Evolutionary conservation across 352 stramenopile genomes (phyloP), one percentile per base, ranked within the genome.

Genomic region (Pythium phragmitis): DNA sequence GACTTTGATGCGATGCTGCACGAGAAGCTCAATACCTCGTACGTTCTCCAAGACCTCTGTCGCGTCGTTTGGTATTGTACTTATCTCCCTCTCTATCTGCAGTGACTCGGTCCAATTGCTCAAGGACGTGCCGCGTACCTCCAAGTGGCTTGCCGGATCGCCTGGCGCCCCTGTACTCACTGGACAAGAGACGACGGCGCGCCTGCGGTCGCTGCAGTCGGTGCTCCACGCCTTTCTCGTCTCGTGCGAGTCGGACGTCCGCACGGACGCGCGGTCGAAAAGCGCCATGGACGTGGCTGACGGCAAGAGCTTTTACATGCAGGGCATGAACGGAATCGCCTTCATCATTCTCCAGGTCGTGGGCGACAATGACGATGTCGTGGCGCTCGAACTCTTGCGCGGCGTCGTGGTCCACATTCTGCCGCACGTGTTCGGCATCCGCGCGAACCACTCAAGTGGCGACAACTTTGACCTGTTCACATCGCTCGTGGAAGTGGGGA

Each of bases 291-390:
- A 69, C 9, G 19, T 69, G 0, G 63, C 51, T 0, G 63, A 66
- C 12, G 54, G 66, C 67, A 65, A 74, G 17, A 82, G 73, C 50
- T 90, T 88, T 28, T 94, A 94, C 53, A 91, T 94, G 80, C 86
- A 94, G 50, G 86, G 86, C 42, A 92, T 94, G 86, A 94, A 94
- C 56, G 86, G 82, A 0, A 72, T 94, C 16, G 86, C 77, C 3
- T 94, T 90, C 45, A 80, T 94, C 57, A 69, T 92, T 42, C 60
- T 92, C 21, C 73, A 91, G 23, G 76, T 92, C 26, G 58, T 89
- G 16, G 62, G 70, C 7, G 79, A 88, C 52, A 75, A 88, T 47
- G 76, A 91, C 52, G 68, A 85, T 55, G 61, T 85, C 0, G 50
- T 72, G 30, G 77, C 69, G 16, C 89, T 89, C 64, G 57, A 77